Evolutionary conservation across 1,284 basidiomycete genomes (phyloP), one percentile per base, ranked within the genome.

Genomic region (Boletellus dicymbophilus): DNA sequence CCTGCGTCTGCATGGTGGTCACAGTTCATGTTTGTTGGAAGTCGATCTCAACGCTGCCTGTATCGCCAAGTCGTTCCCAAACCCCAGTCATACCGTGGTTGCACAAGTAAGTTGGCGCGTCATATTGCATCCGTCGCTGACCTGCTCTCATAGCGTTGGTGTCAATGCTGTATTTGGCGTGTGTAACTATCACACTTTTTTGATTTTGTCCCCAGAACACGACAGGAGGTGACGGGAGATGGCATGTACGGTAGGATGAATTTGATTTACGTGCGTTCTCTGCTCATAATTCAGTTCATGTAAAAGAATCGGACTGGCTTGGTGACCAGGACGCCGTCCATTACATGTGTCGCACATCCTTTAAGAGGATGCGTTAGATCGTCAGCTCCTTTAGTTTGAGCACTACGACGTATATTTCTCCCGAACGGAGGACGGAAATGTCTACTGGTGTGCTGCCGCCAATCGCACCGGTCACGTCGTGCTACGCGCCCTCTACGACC

Each of bases 281-380:
- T 48, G 31, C 49, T 54, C 30, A 53, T 63, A 59, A 31, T n/a
- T 49, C 38, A 45, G 30, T 56, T 40, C 57, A 91, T 88, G 90
- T 99, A 58, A 99, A 99, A 81, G 97, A 97, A 58, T 98, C 95
- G 48, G 97, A 99, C 76, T 99, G 96, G 96, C 87, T 99, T 49
- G 97, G 97, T 74, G 97, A 99, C 78, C 97, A 99, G 76, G 96
- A 99, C 68, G 96, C 95, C 50, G 98, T 98, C 65, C 96, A 98
- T 69, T 98, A 98, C 78, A 98, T 98, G 96, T 96, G 93, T 72
- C 83, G 93, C 44, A 95, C 97, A 74, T 96, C 96, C 26, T 44
- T 31, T 23, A 15, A 27, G 13, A 12, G 34, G 16, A 34, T 44
- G 23, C 33, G 38, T 25, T 47, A 7, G 26, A 37, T 46, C n/a